Evolutionary conservation across 768 basidiomycete genomes (phyloP).

Genomic region (Pulveroboletus ravenelii): DNA sequence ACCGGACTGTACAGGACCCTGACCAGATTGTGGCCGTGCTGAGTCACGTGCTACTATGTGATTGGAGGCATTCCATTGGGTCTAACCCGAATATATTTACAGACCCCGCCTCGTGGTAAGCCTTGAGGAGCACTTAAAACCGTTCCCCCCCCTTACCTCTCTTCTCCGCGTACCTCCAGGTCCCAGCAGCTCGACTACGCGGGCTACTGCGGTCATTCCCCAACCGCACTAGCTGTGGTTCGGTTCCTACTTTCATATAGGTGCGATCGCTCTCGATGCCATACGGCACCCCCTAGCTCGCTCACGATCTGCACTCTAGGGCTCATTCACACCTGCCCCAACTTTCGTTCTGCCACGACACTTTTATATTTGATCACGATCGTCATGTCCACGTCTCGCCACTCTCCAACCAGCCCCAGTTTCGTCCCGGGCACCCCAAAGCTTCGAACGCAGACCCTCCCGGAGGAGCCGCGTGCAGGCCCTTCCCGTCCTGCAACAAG

Average conservation of each 20-base stretch:
- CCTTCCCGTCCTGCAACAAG: constrained; percentile 15
- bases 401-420: constrained; percentile 9
- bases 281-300: not conserved
- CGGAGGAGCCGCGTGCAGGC: constrained; percentile 10
- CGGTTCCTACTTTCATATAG: constrained; percentile 11
- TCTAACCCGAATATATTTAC: constrained; percentile 7
- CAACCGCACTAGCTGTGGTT: constrained; percentile 14
- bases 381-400: constrained; percentile 24
- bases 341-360: constrained; percentile 17
- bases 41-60: constrained; percentile 19
- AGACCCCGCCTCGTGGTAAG: constrained; percentile 21
- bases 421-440: constrained; percentile 23
- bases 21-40: not conserved
- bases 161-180: constrained; percentile 17
- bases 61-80: constrained; percentile 22
- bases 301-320: not conserved
- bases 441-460: constrained; percentile 14
- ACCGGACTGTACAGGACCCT: not conserved
- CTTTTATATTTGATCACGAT: constrained; percentile 22
- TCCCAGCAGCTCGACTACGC: constrained; percentile 21
- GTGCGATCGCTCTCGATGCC: constrained; percentile 1
- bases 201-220: constrained; percentile 22
- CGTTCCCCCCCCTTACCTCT: not conserved
- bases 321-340: not conserved
- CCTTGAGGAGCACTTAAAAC: constrained; percentile 26